Evolutionary conservation across 768 basidiomycete genomes (phyloP), one percentile per base, ranked within the genome.

Genomic region (Xanthoconium stramineum): DNA sequence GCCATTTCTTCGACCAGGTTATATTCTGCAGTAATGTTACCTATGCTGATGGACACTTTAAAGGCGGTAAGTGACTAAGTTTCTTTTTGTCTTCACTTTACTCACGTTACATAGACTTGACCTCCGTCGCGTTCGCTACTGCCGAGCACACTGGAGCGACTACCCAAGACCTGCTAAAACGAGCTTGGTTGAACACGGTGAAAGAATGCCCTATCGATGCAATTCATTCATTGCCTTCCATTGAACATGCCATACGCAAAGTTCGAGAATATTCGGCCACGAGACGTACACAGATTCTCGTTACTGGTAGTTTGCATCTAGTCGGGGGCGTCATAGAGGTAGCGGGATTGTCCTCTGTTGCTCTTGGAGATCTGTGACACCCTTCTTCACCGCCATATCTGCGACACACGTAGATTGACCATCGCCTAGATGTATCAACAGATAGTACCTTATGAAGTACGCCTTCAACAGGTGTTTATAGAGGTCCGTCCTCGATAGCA

Each of bases 21-120:
- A 83, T 98, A 45, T 98, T 99, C 72, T 98, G 95, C 73, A 86
- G 94, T 47, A 99, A 98, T 69, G 89, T 97, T 33, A 99, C 97
- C 0, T 99, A 96, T 66, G 80, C 83, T 1, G 86, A 91, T 59
- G 97, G 97, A 0, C 77, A 80, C 33, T 98, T 85, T 69, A 98
- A 98, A 76, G 89, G 91, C 50, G 96, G 96, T 93, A 63, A 69
- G 82, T 66, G 19, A 57, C 6, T 20, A 15, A 47, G 35, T 45
- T 3, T 43, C 37, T 52, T 17, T 65, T 33, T 35, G 24, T 10
- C 13, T 20, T 24, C 19, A 56, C 30, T 51, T 47, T 32, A 61
- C 12, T 40, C 19, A 14, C 44, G 2, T 52, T 40, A 48, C 32
- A 30, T 62, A 97, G 96, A 99, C 70, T 74, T 98, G 39, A 87